These are phyloP conservation scores for Pichia nanzhaoensis DNA, from an alignment of 805 yeast genomes.

Conservation along the genomic window DNA sequence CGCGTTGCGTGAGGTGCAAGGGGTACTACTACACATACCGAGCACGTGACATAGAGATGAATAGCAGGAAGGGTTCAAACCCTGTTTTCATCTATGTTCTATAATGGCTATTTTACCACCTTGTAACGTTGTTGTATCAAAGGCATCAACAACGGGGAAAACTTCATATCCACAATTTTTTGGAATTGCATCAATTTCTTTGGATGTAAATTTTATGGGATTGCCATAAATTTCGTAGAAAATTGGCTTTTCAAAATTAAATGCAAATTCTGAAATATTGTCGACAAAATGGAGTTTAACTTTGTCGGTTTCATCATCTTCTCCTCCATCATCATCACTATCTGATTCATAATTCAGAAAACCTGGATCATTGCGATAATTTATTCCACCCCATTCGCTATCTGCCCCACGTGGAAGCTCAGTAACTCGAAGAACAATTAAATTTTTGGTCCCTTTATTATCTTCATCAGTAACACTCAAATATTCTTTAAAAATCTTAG, in stretches of 20 bases:
- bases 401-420: constrained; percentile 56
- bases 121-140: constrained; percentile 4
- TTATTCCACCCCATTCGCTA: constrained; percentile 71
- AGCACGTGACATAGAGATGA: neutral
- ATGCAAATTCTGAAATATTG: constrained; percentile 35
- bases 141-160: constrained; percentile 18
- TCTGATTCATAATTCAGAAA: constrained; percentile 40
- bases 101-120: constrained; percentile 14
- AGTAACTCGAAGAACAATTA: constrained; percentile 49
- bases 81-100: neutral
- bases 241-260: neutral
- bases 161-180: constrained; percentile 17
- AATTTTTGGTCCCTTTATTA: constrained; percentile 19
- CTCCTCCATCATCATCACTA: constrained; percentile 25
- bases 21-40: neutral
- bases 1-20: constrained; percentile 10
- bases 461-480: constrained; percentile 9
- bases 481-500: constrained; percentile 42
- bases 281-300: constrained; percentile 39
- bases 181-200: neutral
- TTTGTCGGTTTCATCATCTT: constrained; percentile 18
- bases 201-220: neutral
- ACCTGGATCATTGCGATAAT: constrained; percentile 36
- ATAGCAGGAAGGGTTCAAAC: no score
- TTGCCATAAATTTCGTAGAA: constrained; percentile 22